phyloP scores from a whole-genome alignment of 805 yeast genomes.

The Alloascoidea africana region DNA sequence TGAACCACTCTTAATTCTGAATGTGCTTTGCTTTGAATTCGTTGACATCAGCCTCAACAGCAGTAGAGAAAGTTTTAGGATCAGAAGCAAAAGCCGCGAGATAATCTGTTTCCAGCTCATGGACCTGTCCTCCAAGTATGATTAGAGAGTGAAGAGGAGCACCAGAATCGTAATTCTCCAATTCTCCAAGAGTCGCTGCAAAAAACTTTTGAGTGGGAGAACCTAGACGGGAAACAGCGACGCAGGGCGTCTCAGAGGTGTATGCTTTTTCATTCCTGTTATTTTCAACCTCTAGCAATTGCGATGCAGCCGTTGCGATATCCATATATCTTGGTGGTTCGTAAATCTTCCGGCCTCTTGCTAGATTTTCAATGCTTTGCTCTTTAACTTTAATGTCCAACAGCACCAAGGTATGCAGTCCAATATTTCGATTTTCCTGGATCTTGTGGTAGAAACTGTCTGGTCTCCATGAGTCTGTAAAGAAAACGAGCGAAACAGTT shows the following conservation, averaged over 20 bases:
- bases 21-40: not conserved
- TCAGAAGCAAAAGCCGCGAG: slow-evolving; percentile 63
- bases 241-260: slow-evolving; percentile 79
- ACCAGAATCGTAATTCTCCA: slow-evolving; percentile 78
- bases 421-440: slow-evolving; percentile 78
- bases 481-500: slow-evolving; percentile 91
- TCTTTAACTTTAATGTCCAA: slow-evolving; percentile 94
- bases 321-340: slow-evolving; percentile 97
- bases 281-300: slow-evolving; percentile 79
- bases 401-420: slow-evolving; percentile 78
- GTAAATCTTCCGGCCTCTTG: slow-evolving; percentile 79
- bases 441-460: slow-evolving; percentile 87
- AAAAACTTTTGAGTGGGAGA: slow-evolving; percentile 70
- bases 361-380: slow-evolving; percentile 88
- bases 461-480: slow-evolving; percentile 92
- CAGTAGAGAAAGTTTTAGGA: slow-evolving; percentile 28
- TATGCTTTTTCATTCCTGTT: slow-evolving; percentile 62
- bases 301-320: slow-evolving; percentile 78
- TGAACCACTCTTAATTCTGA: too few relatives aligned
- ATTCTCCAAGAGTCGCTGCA: slow-evolving; percentile 69
- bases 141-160: slow-evolving; percentile 89
- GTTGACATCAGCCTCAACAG: slow-evolving; percentile 25
- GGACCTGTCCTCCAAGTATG: slow-evolving; percentile 85
- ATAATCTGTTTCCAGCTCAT: slow-evolving; percentile 82
- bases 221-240: slow-evolving; percentile 85